phyloP scores from a whole-genome alignment of 2,329 filamentous ascomycete genomes.

The Diaporthe ilicicola region DNA sequence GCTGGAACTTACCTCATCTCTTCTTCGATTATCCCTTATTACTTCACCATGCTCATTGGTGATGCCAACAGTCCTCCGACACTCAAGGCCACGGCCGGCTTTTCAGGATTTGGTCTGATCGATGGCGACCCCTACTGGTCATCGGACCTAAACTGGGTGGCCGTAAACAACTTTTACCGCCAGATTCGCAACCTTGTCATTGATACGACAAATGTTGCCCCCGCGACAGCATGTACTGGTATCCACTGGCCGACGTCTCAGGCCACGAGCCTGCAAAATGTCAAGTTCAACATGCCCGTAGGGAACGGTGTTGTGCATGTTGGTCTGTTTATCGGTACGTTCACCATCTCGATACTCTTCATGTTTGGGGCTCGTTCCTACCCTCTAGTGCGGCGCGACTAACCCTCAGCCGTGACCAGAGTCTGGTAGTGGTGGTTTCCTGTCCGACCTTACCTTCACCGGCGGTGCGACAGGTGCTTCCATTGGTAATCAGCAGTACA shows the following conservation, averaged over 20 bases:
- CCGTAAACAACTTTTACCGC: constrained; percentile 68
- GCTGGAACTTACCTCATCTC: constrained; percentile 74
- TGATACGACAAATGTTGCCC: constrained; percentile 63
- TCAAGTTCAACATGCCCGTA: constrained; percentile 62
- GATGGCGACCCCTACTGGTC: constrained; percentile 58
- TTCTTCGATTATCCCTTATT: constrained; percentile 75
- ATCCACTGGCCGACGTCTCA: constrained; percentile 78
- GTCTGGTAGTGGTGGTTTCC: constrained; percentile 45
- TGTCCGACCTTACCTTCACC: constrained; percentile 67
- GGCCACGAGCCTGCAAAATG: constrained; percentile 67
- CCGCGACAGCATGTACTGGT: constrained; percentile 57
- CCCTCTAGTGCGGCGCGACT: neutral
- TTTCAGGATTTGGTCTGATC: constrained; percentile 57
- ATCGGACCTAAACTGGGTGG: constrained; percentile 55
- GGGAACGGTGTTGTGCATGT: constrained; percentile 60
- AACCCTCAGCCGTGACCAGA: neutral
- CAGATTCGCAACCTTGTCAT: constrained; percentile 67
- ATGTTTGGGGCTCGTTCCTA: no score
- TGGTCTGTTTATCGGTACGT: constrained; percentile 67
- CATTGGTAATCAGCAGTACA: constrained; percentile 76
- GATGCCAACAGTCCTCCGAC: constrained; percentile 68
- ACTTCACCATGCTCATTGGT: constrained; percentile 82
- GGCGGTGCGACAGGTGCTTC: constrained; percentile 68
- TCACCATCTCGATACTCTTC: neutral
- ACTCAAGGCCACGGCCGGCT: constrained; percentile 62